A percentile compares a stretch with the other conserved stretches of the same genome.
phyloP scores from a whole-genome alignment of 1,284 basidiomycete species.

The Stereum hirsutum region DNA sequence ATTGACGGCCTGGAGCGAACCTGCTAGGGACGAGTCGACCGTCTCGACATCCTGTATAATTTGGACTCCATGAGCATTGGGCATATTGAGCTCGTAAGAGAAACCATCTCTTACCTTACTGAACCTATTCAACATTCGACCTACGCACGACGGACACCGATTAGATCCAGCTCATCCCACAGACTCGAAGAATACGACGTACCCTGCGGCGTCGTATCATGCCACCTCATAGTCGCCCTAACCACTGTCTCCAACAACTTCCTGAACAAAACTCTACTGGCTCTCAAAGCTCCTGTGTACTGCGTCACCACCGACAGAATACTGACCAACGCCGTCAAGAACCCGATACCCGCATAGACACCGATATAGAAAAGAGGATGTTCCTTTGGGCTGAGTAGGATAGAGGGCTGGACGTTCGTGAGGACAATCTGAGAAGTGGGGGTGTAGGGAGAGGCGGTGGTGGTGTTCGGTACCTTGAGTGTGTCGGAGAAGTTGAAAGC shows the following conservation, averaged over 20 bases:
- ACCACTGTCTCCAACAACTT: conserved; percentile 48
- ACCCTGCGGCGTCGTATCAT: conserved; percentile 40
- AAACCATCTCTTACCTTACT: conserved; percentile 42
- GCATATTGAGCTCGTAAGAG: not conserved
- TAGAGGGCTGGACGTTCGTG: no score
- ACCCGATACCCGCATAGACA: conserved; percentile 48
- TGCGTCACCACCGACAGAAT: conserved; percentile 39
- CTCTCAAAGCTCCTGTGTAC: conserved; percentile 53
- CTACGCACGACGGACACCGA: no score
- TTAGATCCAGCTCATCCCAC: no score
- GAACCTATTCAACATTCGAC: conserved; percentile 60
- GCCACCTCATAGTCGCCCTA: conserved; percentile 51
- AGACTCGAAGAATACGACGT: no score
- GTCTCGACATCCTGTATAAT: conserved; percentile 60
- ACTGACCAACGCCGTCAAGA: conserved; percentile 35
- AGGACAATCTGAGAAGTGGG: conserved; percentile 26
- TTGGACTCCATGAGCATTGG: not conserved
- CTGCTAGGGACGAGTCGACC: conserved; percentile 63
- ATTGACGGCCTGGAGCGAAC: conserved; percentile 66
- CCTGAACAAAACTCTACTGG: conserved; percentile 51
- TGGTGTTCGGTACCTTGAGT: no score
- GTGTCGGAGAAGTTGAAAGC: no score
- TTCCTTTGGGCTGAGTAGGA: conserved; percentile 34
- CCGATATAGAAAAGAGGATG: conserved; percentile 59
- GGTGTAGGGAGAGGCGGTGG: no score